A percentile compares a stretch with the other conserved stretches of the same genome.
phyloP scores from a whole-genome alignment of 352 stramenopile genomes.

The Phytophthora multivora region DNA sequence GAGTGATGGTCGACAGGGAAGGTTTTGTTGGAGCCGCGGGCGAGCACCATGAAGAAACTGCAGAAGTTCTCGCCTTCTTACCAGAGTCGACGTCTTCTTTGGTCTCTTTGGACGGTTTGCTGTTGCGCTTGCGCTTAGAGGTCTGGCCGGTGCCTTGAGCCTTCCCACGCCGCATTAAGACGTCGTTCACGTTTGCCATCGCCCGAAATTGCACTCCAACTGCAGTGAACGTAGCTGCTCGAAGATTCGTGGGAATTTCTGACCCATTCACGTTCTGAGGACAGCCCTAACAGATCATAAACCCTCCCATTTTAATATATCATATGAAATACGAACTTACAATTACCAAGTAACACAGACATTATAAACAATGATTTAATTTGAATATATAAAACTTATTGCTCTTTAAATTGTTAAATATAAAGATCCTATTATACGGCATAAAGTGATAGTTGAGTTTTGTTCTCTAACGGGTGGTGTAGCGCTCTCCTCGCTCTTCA shows the following conservation, averaged over 20 bases:
- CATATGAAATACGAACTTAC: neutral
- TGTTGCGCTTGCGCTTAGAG: constrained; percentile 43
- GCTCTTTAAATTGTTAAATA: no score
- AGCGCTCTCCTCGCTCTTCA: constrained; percentile 15
- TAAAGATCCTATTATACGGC: neutral
- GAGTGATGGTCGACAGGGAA: constrained; percentile 24
- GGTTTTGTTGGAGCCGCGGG: constrained; percentile 19
- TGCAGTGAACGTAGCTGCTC: neutral
- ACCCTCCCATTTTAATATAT: neutral
- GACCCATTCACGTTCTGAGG: neutral
- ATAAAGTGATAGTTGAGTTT: constrained; percentile 9
- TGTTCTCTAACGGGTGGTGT: constrained; percentile 25
- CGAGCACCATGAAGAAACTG: constrained; percentile 18
- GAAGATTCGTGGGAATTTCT: constrained; percentile 6
- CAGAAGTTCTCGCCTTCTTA: constrained; percentile 24
- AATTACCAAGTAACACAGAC: neutral
- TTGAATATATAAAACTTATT: no score
- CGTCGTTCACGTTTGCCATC: constrained; percentile 44
- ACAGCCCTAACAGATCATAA: neutral
- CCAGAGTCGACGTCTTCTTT: neutral
- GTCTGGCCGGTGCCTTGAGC: constrained; percentile 4
- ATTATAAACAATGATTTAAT: no score
- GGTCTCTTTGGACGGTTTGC: neutral
- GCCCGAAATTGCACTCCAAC: constrained; percentile 2
- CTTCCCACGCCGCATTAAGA: constrained; percentile 49